Base-by-base conservation (phyloP, 164 flowering plant species). In the Vitis cinerea region DNA sequence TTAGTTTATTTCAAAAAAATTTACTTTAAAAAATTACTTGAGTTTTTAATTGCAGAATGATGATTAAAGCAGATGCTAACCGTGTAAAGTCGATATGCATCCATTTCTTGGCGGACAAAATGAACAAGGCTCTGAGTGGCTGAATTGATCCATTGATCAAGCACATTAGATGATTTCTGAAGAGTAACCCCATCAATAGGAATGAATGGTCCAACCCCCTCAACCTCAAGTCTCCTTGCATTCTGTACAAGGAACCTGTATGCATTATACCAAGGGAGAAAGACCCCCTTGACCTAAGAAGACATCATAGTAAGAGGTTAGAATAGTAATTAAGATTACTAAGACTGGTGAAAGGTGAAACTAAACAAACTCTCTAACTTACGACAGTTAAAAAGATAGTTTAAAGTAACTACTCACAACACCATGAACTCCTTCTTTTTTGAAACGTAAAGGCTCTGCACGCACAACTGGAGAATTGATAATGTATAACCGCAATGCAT, bases 221-320 rank as follows among this genome's bases (percentile, higher is more conserved):
- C 98, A 75, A 84, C 73, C 76, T 95, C 97, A 50, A 96, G 87
- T 68, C 98, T 91, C 83, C 89, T 91, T 17, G 95, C 87, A 82
- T 96, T 93, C 77, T 93, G 99, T 73, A 96, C 97, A 68, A 96
- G 96, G 75, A 96, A 96, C 72, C 99, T 88, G 75, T 96, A 96
- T 23, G 99, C 99, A 83, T 96, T 96, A 71, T 96, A 96, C 99
- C 99, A 96, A 23, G 99, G 99, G 53, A 96, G 86, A 74, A 96
- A 96, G 16, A 96, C 99, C 76, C 92, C 97, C 79, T 87, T 93
- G 27, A 93, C 97, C 98, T 93, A 83, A 67, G 19, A n/a, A 65
- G 61, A 71, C 64, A 72, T 10, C 52, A 63, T 14, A 60, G 27
- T 1, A 31, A 52, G 13, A 19, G 8, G 57, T n/a, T 44, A 61